These are phyloP conservation scores for Axilococcus clingmanii DNA, from an alignment of 139 green algal species.

Conservation along the genomic window DNA sequence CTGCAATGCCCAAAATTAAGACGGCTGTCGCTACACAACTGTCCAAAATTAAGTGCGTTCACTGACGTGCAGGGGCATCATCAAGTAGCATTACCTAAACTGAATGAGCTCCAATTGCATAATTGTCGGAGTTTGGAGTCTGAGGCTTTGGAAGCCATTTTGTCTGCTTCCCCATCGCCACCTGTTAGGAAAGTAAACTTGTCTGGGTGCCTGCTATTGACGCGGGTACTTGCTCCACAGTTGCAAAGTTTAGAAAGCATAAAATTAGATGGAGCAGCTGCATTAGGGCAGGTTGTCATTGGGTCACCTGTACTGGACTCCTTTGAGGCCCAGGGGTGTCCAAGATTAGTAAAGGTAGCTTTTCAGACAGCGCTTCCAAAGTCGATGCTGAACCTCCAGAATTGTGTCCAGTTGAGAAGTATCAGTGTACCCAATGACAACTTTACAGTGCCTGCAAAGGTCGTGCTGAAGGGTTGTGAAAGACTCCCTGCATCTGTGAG, in stretches of 20 bases:
- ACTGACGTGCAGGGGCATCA: too few species aligned
- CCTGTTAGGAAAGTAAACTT: neutral
- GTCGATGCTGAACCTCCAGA: too few species aligned
- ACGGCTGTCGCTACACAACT: too few species aligned
- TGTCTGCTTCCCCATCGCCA: neutral
- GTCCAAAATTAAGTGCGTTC: too few species aligned
- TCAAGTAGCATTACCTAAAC: neutral
- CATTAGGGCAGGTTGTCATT: neutral
- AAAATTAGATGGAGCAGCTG: neutral
- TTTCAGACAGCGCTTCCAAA: too few species aligned
- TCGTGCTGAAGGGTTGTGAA: neutral
- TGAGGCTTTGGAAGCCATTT: neutral
- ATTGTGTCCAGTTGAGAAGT: too few species aligned
- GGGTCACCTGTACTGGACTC: neutral
- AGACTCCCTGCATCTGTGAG: neutral
- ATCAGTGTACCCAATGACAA: too few species aligned
- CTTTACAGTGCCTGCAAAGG: too few species aligned
- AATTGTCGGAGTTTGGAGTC: neutral
- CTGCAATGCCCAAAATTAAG: too few species aligned
- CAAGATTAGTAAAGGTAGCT: neutral
- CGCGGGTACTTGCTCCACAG: neutral
- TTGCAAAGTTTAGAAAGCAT: neutral
- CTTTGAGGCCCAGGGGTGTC: neutral
- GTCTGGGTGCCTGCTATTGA: neutral
- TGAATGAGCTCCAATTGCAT: slow-evolving; percentile 5